Evolutionary conservation across 2,329 filamentous ascomycete species (phyloP), one percentile per base, ranked within the genome.

Genomic region (Diaporthe citriasiana): DNA sequence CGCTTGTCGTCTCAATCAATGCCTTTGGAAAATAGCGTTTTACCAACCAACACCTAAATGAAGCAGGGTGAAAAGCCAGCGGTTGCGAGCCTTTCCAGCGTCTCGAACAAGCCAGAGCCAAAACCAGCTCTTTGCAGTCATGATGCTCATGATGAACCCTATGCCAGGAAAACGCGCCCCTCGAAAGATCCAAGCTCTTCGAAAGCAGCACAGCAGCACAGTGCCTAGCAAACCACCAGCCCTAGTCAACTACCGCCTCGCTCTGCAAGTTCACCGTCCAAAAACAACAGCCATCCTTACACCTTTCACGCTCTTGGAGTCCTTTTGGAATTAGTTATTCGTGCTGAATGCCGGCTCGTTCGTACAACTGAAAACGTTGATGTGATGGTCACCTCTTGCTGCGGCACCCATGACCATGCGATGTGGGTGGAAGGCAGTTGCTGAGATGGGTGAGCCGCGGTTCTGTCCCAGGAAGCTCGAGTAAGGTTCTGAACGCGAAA

Each of bases 371-470:
- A 96, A 97, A 38, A 98, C 87, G 82, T 97, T 98, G 80, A 99
- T 92, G 81, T 98, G 94, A 75, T 95, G 91, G 81, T 98, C 95
- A 72, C 95, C 94, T 56, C 94, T 89, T 5, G 95, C 94, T 1
- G 95, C 94, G 79, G 94, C 97, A 47, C 95, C 95, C 76, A 99
- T 89, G 83, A 98, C 92, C 85, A 97, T 95, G 70, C 93, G 91
- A 83, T 99, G 97, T 0, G 97, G 97, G 84, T 99, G 97, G 87
- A 98, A 99, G 0, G 95, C 93, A 12, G 96, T 98, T 47, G 94
- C 90, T 4, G 95, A 92, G 77, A 99, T 97, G 1, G 97, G 93
- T 9, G 92, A 91, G 73, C 93, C 92, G 69, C 94, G 93, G 80
- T 92, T 95, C 79, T 95, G 93, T 76, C 94, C 92, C 22, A 97